Evolutionary conservation across 2,329 filamentous ascomycete species (phyloP).

Genomic region (Mariannaea elegans): DNA sequence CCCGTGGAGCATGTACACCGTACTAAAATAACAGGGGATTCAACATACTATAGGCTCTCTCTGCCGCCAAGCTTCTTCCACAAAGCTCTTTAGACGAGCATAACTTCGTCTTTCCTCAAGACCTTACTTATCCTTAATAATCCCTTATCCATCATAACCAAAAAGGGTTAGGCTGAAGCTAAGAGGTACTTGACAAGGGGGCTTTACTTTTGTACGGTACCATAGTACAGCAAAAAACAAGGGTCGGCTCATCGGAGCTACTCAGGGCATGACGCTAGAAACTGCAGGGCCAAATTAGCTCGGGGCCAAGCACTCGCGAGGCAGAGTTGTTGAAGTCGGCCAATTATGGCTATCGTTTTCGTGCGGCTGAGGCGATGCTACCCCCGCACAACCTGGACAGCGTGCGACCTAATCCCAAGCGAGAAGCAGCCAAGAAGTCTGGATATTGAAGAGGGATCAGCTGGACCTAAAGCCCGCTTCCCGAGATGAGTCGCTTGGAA

Average conservation of each 20-base stretch:
- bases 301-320: slow-evolving; percentile 28
- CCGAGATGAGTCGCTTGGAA: neutral
- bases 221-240: no score
- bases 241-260: slow-evolving; percentile 26
- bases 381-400: slow-evolving; percentile 8
- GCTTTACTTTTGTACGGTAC: no score
- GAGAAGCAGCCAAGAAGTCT: slow-evolving; percentile 3
- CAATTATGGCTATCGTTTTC: slow-evolving; percentile 26
- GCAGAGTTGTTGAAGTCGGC: slow-evolving; percentile 28
- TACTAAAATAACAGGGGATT: no score
- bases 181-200: no score
- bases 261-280: slow-evolving; percentile 29
- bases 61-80: no score
- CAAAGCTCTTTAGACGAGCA: no score
- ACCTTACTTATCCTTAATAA: no score
- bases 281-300: slow-evolving; percentile 22
- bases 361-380: slow-evolving; percentile 38
- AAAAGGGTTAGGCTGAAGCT: no score
- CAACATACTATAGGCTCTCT: no score
- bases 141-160: no score
- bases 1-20: no score
- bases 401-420: slow-evolving; percentile 5
- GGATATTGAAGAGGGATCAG: neutral
- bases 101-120: no score
- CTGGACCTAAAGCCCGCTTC: neutral